Percentiles rank a stretch among this genome's conserved stretches.
Evolutionary conservation across 306 rosid genomes (phyloP).

Genomic region (Pachyrhizus erosus): DNA sequence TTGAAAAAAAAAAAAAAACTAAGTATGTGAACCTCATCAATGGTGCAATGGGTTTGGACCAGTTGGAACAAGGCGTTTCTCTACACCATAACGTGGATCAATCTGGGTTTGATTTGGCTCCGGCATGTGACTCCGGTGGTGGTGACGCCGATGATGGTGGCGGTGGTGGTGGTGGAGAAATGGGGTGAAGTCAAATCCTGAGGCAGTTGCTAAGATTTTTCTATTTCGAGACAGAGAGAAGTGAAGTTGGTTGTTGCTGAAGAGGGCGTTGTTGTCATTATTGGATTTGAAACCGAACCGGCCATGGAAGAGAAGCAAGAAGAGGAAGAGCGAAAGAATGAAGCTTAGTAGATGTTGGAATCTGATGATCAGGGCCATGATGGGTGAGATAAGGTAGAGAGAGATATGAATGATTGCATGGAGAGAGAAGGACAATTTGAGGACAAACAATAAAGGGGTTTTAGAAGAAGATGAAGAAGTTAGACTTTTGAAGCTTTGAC

Average conservation of each 20-base stretch:
- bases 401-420: conserved; percentile 61
- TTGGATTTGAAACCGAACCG: conserved; percentile 43
- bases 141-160: conserved; percentile 30
- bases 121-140: neutral
- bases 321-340: conserved; percentile 57
- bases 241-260: neutral
- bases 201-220: conserved; percentile 42
- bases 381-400: conserved; percentile 49
- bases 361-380: conserved; percentile 49
- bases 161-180: conserved; percentile 52
- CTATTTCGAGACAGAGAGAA: conserved; percentile 43
- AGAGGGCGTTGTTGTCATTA: neutral
- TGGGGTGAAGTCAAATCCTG: conserved; percentile 60
- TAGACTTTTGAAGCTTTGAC: conserved; percentile 54
- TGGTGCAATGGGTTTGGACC: conserved; percentile 99
- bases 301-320: conserved; percentile 48
- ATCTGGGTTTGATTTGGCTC: conserved; percentile 43
- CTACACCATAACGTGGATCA: conserved; percentile 79
- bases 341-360: conserved; percentile 48
- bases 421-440: conserved; percentile 39
- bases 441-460: conserved; percentile 35
- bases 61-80: conserved; percentile 87
- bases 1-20: neutral
- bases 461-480: conserved; percentile 36
- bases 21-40: conserved; percentile 47